A percentile compares a stretch with the other conserved stretches of the same genome.
phyloP scores from a whole-genome alignment of 1,284 basidiomycete genomes.

The Cutaneotrichosporon spelunceum region DNA sequence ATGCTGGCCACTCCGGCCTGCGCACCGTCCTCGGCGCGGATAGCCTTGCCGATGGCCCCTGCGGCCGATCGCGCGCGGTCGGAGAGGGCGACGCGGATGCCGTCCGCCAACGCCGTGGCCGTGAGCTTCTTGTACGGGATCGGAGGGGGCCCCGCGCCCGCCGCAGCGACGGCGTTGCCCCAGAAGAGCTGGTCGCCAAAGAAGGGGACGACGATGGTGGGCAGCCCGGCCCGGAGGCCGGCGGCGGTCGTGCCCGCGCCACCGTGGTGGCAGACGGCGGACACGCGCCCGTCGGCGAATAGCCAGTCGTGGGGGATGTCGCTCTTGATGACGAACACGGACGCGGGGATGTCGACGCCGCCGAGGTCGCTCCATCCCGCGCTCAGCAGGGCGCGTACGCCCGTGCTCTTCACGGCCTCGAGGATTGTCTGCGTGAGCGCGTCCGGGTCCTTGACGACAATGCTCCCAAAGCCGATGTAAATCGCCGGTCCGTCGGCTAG shows the following conservation, averaged over 20 bases:
- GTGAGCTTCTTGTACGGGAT: slow-evolving; percentile 59
- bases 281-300: slow-evolving; percentile 58
- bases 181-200: slow-evolving; percentile 65
- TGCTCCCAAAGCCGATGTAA: slow-evolving; percentile 62
- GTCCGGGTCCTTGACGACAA: slow-evolving; percentile 61
- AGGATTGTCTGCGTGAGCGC: slow-evolving; percentile 59
- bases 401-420: slow-evolving; percentile 58
- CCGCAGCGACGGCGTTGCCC: slow-evolving; percentile 61
- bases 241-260: slow-evolving; percentile 66
- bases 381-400: slow-evolving; percentile 60
- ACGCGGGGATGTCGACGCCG: slow-evolving; percentile 53
- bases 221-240: slow-evolving; percentile 61
- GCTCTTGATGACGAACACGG: slow-evolving; percentile 60
- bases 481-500: slow-evolving; percentile 57
- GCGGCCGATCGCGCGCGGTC: slow-evolving; percentile 56
- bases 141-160: slow-evolving; percentile 63
- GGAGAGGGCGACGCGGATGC: slow-evolving; percentile 57
- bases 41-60: slow-evolving; percentile 56
- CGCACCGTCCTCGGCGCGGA: slow-evolving; percentile 59
- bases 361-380: slow-evolving; percentile 63
- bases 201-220: slow-evolving; percentile 66
- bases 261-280: slow-evolving; percentile 69
- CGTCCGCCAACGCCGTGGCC: slow-evolving; percentile 57
- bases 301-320: slow-evolving; percentile 68
- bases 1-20: slow-evolving; percentile 58